These are phyloP conservation scores for Lentinus tigrinus DNA, from an alignment of 768 basidiomycete species.

Conservation along the genomic window DNA sequence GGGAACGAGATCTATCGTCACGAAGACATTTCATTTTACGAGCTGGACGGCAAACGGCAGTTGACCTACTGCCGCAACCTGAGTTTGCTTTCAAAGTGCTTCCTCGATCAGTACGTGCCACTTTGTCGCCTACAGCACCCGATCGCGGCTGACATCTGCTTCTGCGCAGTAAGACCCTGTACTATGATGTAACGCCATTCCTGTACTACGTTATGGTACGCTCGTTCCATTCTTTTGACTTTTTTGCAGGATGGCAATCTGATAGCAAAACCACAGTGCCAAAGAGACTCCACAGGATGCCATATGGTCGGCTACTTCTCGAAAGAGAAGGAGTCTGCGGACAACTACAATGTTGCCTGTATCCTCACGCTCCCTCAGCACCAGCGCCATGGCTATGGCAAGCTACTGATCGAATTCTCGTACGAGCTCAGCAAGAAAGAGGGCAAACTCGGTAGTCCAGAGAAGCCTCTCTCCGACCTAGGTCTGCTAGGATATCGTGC, in stretches of 20 bases:
- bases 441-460: conserved; percentile 92
- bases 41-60: conserved; percentile 96
- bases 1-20: conserved; percentile 99
- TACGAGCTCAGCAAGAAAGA: conserved; percentile 98
- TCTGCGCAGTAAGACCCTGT: conserved; percentile 82
- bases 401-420: conserved; percentile 94
- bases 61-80: conserved; percentile 96
- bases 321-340: conserved; percentile 97
- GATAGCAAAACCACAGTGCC: conserved; percentile 47
- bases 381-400: conserved; percentile 94
- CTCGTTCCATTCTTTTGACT: conserved; percentile 5
- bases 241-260: background rate
- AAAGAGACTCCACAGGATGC: conserved; percentile 86
- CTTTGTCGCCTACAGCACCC: conserved; percentile 3
- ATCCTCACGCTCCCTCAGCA: conserved; percentile 98
- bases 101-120: conserved; percentile 87
- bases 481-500: conserved; percentile 91
- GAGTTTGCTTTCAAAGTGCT: conserved; percentile 95
- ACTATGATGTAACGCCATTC: conserved; percentile 99
- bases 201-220: conserved; percentile 98
- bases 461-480: conserved; percentile 95
- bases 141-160: conserved; percentile 18
- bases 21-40: conserved; percentile 96
- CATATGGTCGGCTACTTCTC: conserved; percentile 98
- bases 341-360: conserved; percentile 98